These are phyloP conservation scores for Suillus fuscotomentosus DNA, from an alignment of 768 basidiomycete genomes.

Conservation along the genomic window DNA sequence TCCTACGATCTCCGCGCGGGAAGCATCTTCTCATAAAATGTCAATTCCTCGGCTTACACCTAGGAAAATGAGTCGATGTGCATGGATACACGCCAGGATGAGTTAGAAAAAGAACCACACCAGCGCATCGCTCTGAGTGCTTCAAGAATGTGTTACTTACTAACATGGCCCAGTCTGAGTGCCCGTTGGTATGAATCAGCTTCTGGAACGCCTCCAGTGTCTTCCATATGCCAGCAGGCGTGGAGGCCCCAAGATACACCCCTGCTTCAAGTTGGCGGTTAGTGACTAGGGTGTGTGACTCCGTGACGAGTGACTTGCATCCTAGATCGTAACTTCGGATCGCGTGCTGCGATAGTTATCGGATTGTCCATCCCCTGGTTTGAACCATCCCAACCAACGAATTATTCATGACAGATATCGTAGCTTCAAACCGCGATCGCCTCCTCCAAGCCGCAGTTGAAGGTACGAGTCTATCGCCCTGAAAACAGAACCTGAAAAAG, in stretches of 20 bases:
- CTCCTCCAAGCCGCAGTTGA: conserved; percentile 60
- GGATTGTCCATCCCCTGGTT: neutral
- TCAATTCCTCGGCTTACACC: too few relatives aligned
- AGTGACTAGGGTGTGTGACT: neutral
- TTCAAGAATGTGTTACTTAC: too few relatives aligned
- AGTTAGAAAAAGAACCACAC: too few relatives aligned
- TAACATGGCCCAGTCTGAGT: too few relatives aligned
- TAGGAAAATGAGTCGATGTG: too few relatives aligned
- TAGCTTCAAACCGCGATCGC: conserved; percentile 42
- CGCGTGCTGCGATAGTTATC: neutral
- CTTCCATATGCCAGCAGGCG: too few relatives aligned
- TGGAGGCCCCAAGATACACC: too few relatives aligned
- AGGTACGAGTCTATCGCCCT: conserved; percentile 35
- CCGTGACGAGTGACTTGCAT: neutral
- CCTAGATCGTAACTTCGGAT: neutral
- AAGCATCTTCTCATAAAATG: neutral
- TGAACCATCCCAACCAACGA: neutral
- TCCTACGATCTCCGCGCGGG: neutral
- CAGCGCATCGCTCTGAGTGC: too few relatives aligned
- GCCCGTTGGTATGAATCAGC: too few relatives aligned
- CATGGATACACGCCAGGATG: too few relatives aligned
- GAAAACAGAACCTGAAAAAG: conserved; percentile 6
- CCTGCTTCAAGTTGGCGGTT: too few relatives aligned
- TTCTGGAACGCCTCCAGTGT: too few relatives aligned
- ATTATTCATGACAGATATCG: conserved; percentile 23